Evolutionary conservation across 129 eudicot species (phyloP).

Genomic region (Daucus carota): DH1_v3.0 NC_030381.2:17108501-17109000

Average conservation of each 20-base stretch:
- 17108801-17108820: constrained; percentile 76
- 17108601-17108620: constrained; percentile 89
- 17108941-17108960: constrained; percentile 95
- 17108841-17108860: constrained; percentile 70
- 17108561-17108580: constrained; percentile 76
- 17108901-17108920: constrained; percentile 91
- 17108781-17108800: constrained; percentile 87
- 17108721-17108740: constrained; percentile 75
- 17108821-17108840: constrained; percentile 58
- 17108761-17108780: constrained; percentile 73
- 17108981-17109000: background rate
- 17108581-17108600: constrained; percentile 59
- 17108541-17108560: constrained; percentile 70
- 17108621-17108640: constrained; percentile 53
- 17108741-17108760: constrained; percentile 47
- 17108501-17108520: constrained; percentile 40
- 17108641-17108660: constrained; percentile 59
- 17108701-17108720: constrained; percentile 85
- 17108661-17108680: constrained; percentile 75
- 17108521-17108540: constrained; percentile 70
- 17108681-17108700: constrained; percentile 82
- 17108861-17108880: constrained; percentile 69
- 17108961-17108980: background rate
- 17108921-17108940: constrained; percentile 98
- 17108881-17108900: constrained; percentile 91